Conservation (phyloP, 768 basidiomycete species). For the Suillus alpinus region DNA sequence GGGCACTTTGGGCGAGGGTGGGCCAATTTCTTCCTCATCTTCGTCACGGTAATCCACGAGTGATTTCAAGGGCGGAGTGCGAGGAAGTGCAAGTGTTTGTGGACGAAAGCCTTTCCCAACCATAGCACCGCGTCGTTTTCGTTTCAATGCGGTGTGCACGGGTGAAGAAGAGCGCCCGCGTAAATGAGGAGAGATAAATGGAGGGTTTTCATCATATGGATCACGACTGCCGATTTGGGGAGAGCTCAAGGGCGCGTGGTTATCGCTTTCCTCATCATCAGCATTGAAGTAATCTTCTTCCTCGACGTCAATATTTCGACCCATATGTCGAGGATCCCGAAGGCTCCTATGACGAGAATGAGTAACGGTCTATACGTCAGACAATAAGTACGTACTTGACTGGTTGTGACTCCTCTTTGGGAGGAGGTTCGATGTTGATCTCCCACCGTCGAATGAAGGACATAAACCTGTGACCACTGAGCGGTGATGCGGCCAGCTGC, state of each 20-base stretch:
- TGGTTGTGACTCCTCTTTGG: constrained; percentile 46
- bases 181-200: constrained; percentile 26
- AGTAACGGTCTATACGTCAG: constrained; percentile 4
- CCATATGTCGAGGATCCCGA: constrained; percentile 39
- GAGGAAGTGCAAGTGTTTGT: constrained; percentile 38
- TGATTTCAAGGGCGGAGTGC: constrained; percentile 53
- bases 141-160: constrained; percentile 44
- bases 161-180: constrained; percentile 29
- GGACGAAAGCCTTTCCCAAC: constrained; percentile 47
- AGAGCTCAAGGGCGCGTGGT: constrained; percentile 31
- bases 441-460: constrained; percentile 81
- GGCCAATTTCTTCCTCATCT: constrained; percentile 49
- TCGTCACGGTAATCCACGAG: constrained; percentile 80
- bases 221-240: constrained; percentile 22
- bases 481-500: constrained; percentile 54
- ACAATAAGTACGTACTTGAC: constrained; percentile 44
- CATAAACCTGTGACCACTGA: constrained; percentile 67
- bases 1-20: constrained; percentile 13
- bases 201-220: constrained; percentile 36
- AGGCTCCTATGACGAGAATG: constrained; percentile 31
- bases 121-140: constrained; percentile 52
- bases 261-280: constrained; percentile 75
- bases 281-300: constrained; percentile 95
- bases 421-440: constrained; percentile 84
- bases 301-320: constrained; percentile 60